Conservation (phyloP, 73 alveolate species). For the Tetrahymena borealis region DNA sequence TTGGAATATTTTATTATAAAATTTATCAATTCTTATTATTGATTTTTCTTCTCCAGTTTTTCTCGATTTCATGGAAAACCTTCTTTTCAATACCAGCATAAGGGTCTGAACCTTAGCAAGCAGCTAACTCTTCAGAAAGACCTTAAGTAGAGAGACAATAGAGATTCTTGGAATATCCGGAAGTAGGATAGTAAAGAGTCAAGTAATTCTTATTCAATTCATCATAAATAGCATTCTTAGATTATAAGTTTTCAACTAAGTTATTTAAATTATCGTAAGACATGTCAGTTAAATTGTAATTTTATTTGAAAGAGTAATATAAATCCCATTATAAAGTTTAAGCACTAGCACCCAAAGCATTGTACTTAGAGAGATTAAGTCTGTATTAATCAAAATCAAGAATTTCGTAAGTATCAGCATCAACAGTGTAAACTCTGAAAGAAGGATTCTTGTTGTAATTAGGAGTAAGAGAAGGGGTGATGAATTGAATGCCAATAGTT, state of each 20-base stretch:
- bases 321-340: background rate
- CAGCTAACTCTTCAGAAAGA: background rate
- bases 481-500: background rate
- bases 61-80: background rate
- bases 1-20: too few species aligned
- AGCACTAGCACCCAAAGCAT: background rate
- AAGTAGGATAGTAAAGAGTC: background rate
- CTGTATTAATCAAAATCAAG: background rate
- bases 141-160: background rate
- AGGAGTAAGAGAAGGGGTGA: background rate
- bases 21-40: background rate
- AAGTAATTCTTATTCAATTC: background rate
- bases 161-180: background rate
- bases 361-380: background rate
- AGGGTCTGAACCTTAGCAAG: background rate
- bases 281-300: background rate
- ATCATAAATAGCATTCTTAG: background rate
- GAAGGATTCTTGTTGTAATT: background rate
- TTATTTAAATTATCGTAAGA: background rate
- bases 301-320: background rate
- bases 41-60: background rate
- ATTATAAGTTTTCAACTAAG: background rate
- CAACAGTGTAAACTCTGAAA: background rate
- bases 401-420: background rate
- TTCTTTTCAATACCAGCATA: background rate